Percentiles rank a stretch among this genome's conserved stretches.
phyloP scores from a whole-genome alignment of 1,284 basidiomycete genomes.

The Pyrrhoderma lamaoense region DNA sequence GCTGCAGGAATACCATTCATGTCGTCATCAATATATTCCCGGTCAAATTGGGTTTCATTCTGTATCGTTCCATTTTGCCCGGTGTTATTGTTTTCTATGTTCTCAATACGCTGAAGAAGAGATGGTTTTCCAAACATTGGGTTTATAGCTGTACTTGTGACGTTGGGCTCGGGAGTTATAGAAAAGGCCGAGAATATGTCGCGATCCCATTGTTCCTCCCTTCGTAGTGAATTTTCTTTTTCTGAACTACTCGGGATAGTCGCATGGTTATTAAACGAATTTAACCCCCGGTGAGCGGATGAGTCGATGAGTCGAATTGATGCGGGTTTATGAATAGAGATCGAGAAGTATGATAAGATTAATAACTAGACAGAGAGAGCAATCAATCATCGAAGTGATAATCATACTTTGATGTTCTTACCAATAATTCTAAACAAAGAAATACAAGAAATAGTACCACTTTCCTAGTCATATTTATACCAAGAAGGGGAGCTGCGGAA shows the following conservation, averaged over 20 bases:
- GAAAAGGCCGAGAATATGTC: conserved; percentile 55
- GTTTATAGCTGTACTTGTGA: conserved; percentile 25
- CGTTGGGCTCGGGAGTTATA: conserved; percentile 54
- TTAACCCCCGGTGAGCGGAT: conserved; percentile 29
- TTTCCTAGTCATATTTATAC: conserved; percentile 16
- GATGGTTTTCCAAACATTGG: conserved; percentile 70
- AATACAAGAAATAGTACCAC: conserved; percentile 40
- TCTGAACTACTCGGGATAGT: conserved; percentile 22
- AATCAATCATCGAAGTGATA: too few relatives aligned
- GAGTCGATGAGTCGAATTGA: conserved; percentile 57
- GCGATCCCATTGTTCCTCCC: conserved; percentile 31
- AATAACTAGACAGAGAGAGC: conserved; percentile 49
- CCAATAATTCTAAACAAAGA: conserved; percentile 45
- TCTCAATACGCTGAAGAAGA: conserved; percentile 19
- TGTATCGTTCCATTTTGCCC: too few relatives aligned
- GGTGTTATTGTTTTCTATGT: background rate
- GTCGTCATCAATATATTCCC: conserved; percentile 24
- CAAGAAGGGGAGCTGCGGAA: too few relatives aligned
- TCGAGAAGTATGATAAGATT: conserved; percentile 39
- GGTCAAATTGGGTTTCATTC: background rate
- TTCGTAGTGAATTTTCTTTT: conserved; percentile 21
- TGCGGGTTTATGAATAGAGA: conserved; percentile 58
- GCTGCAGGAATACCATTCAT: conserved; percentile 12
- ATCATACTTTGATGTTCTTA: too few relatives aligned
- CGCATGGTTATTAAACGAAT: conserved; percentile 24